phyloP scores from a whole-genome alignment of 352 stramenopile genomes.

The Achlya hypogyna region DNA sequence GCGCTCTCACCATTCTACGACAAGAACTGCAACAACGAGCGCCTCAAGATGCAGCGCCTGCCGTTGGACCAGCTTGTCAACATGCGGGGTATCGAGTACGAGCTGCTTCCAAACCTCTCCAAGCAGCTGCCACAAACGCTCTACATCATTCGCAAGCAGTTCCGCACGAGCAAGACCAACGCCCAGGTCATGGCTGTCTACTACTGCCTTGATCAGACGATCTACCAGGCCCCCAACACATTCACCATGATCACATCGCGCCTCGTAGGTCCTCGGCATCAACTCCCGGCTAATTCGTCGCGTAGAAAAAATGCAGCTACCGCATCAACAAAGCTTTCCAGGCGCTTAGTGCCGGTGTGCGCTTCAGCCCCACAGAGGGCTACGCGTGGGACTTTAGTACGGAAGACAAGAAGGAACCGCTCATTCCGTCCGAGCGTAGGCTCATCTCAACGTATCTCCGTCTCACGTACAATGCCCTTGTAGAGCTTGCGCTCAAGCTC shows the following conservation, averaged over 20 bases:
- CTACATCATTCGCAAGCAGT: conserved; percentile 82
- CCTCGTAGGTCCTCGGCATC: conserved; percentile 36
- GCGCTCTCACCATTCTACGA: conserved; percentile 84
- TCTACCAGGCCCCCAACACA: conserved; percentile 84
- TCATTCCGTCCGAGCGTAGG: conserved; percentile 75
- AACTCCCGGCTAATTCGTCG: not conserved
- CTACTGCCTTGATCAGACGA: conserved; percentile 79
- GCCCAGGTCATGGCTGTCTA: conserved; percentile 79
- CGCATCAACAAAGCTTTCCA: conserved; percentile 79
- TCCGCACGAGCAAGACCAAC: conserved; percentile 58
- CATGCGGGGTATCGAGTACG: conserved; percentile 83
- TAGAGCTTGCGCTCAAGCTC: conserved; percentile 75
- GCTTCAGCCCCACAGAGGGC: conserved; percentile 76
- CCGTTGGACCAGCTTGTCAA: conserved; percentile 81
- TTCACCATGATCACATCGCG: conserved; percentile 81
- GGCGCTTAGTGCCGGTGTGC: conserved; percentile 54
- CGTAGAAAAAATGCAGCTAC: conserved; percentile 81
- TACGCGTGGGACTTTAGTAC: conserved; percentile 86
- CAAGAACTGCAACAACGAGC: conserved; percentile 84
- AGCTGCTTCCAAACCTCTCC: conserved; percentile 67
- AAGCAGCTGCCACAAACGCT: conserved; percentile 83
- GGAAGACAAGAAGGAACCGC: conserved; percentile 67
- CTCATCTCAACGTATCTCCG: not conserved
- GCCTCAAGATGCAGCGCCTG: conserved; percentile 84
- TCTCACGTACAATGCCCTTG: not conserved